Evolutionary conservation across 805 yeast species (phyloP).

Genomic region (Sporopachydermia lactativora): DNA sequence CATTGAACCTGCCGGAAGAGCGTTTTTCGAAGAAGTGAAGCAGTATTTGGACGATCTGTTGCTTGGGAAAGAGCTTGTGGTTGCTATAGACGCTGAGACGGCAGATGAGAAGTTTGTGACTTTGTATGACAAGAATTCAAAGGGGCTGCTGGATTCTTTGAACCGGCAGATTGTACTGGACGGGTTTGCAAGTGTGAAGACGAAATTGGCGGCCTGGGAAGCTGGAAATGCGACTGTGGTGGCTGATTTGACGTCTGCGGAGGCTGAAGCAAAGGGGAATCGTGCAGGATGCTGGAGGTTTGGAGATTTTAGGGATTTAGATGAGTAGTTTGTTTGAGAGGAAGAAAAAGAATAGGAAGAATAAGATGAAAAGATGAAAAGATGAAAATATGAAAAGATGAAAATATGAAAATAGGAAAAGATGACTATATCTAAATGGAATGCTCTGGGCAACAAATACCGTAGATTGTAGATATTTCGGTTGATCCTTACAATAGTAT

Average conservation of each 20-base stretch:
- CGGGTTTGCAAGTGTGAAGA: slow-evolving; percentile 45
- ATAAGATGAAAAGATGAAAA: too few relatives aligned
- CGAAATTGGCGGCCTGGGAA: slow-evolving; percentile 22
- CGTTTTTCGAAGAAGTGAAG: slow-evolving; percentile 40
- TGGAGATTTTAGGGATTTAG: slow-evolving; percentile 57
- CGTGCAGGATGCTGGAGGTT: slow-evolving; percentile 63
- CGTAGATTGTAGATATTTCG: too few relatives aligned
- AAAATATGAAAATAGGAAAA: too few relatives aligned
- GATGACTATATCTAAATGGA: too few relatives aligned
- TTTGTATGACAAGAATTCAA: slow-evolving; percentile 41
- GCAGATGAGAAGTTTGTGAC: slow-evolving; percentile 36
- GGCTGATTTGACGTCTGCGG: slow-evolving; percentile 27
- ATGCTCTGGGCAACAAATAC: too few relatives aligned
- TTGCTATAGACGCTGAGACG: slow-evolving; percentile 27
- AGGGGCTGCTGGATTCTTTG: slow-evolving; percentile 41
- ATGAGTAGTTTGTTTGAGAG: slow-evolving; percentile 15
- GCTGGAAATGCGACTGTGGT: slow-evolving; percentile 21
- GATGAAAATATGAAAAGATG: too few relatives aligned
- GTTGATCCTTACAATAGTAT: too few relatives aligned
- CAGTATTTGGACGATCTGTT: slow-evolving; percentile 38
- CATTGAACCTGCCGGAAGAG: slow-evolving; percentile 41
- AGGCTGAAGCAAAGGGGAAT: slow-evolving; percentile 32
- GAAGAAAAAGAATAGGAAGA: too few relatives aligned
- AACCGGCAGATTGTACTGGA: slow-evolving; percentile 42
- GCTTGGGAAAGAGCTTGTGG: slow-evolving; percentile 38